phyloP scores from a whole-genome alignment of 192 early-diverging fungal genomes.

The Coemansia reversa region DNA sequence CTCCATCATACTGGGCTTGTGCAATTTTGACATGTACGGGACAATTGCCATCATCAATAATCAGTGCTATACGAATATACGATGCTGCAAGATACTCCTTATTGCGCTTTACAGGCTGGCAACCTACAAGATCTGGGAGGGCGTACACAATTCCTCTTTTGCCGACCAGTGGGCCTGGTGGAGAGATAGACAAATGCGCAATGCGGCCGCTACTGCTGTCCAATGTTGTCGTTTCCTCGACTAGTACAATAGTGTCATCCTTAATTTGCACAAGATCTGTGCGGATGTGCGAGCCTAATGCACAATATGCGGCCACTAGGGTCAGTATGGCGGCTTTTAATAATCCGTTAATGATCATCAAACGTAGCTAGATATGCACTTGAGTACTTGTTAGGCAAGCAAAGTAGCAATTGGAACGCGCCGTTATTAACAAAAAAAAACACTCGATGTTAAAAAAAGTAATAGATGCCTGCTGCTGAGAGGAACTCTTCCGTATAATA shows the following conservation, averaged over 20 bases:
- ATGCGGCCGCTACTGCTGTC: constrained; percentile 37
- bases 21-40: constrained; percentile 30
- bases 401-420: too few species aligned
- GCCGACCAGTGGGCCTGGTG: constrained; percentile 27
- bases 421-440: too few species aligned
- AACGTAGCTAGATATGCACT: too few species aligned
- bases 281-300: constrained; percentile 34
- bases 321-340: constrained; percentile 14
- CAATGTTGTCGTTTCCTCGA: constrained; percentile 37
- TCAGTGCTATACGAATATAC: constrained; percentile 46
- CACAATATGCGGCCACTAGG: constrained; percentile 14
- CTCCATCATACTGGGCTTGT: constrained; percentile 51
- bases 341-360: not conserved
- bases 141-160: constrained; percentile 44
- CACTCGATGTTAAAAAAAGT: too few species aligned
- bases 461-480: too few species aligned
- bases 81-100: constrained; percentile 24
- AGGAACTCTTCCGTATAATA: too few species aligned
- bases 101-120: constrained; percentile 38
- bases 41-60: constrained; percentile 37
- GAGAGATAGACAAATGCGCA: constrained; percentile 28
- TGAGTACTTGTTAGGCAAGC: too few species aligned
- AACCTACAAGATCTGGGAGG: constrained; percentile 23
- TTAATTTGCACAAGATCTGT: constrained; percentile 51
- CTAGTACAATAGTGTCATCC: constrained; percentile 36